Percentiles rank a stretch among this genome's conserved stretches.
Evolutionary conservation across 2,329 filamentous ascomycete species (phyloP).

Genomic region (Xylogone sp.): DNA sequence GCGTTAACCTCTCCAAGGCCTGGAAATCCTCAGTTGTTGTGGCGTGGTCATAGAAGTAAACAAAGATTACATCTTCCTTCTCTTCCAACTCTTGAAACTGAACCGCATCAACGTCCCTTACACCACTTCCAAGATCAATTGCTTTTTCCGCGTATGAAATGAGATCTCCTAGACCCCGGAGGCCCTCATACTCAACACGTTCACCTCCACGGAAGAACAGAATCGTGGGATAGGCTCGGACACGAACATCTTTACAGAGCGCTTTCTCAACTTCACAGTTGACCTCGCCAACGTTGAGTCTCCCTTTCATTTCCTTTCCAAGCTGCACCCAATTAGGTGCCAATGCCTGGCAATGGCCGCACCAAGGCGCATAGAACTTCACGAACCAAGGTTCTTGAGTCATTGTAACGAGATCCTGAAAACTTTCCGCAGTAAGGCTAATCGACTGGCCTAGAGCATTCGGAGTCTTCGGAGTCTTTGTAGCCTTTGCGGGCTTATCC

Average conservation of each 20-base stretch:
- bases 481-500: constrained; percentile 42
- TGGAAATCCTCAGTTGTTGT: constrained; percentile 89
- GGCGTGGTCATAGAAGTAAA: constrained; percentile 97
- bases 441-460: constrained; percentile 76
- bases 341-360: constrained; percentile 90
- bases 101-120: constrained; percentile 75
- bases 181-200: constrained; percentile 86
- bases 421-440: constrained; percentile 75
- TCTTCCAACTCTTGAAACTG: constrained; percentile 80
- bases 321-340: constrained; percentile 87
- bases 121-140: constrained; percentile 69
- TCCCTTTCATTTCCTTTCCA: constrained; percentile 84
- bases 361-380: constrained; percentile 99
- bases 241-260: constrained; percentile 86
- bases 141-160: constrained; percentile 84
- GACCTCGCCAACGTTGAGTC: constrained; percentile 90
- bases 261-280: constrained; percentile 85
- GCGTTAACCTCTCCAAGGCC: constrained; percentile 79
- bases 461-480: constrained; percentile 53
- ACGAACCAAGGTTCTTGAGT: constrained; percentile 95
- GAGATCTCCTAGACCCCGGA: constrained; percentile 88
- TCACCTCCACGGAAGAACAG: constrained; percentile 91
- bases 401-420: constrained; percentile 80
- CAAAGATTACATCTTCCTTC: constrained; percentile 91
- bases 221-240: constrained; percentile 82